Base-by-base conservation (phyloP, 371 early-diverging fungal species). In the Dipsacomyces acuminosporus region DNA sequence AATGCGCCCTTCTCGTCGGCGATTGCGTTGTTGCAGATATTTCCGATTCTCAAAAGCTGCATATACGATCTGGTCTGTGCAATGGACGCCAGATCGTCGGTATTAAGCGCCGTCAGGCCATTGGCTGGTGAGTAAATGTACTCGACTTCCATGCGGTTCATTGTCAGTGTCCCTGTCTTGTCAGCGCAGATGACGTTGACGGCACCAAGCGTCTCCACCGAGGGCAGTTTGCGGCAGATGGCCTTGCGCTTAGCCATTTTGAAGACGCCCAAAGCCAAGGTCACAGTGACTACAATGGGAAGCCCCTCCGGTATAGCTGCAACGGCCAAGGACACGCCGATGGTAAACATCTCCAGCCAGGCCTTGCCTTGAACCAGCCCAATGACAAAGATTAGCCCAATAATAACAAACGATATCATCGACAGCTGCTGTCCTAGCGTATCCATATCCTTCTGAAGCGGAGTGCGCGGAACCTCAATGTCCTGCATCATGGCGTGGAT, bases 341-440 rank as follows among this genome's bases (percentile, higher is more conserved):
- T 92, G 19, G 94, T 94, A 63, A 94, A 94, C 93, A 94, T 94
- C 63, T 95, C 93, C 38, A 96, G 75, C 87, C 86, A 86, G n/a
- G 76, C 76, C 41, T 88, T 82, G 36, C 89, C 88, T 71, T 94
- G 96, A 54, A 91, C 59, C 22, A 94, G 60, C 22, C 98, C 98
- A 57, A 95, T 80, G 41, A 94, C 41, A 7, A 90, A 84, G 63
- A 96, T 96, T 8, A 93, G 71, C n/a, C 79, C 81, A 63, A 97
- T 97, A 8, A 93, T 80, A 34, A 65, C 82, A 77, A 95, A 91
- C 18, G 98, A 96, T 18, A 81, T 61, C 14, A 82, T 47, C 13
- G 79, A 77, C 22, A 83, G 73, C 35, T 75, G 77, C 42, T 74
- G 72, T 18, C 85, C 93, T 19, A 91, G 74, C 36, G 65, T 77